Conservation (phyloP, 1,139 yeast genomes). For the Casaregolazyma lundiana region DNA sequence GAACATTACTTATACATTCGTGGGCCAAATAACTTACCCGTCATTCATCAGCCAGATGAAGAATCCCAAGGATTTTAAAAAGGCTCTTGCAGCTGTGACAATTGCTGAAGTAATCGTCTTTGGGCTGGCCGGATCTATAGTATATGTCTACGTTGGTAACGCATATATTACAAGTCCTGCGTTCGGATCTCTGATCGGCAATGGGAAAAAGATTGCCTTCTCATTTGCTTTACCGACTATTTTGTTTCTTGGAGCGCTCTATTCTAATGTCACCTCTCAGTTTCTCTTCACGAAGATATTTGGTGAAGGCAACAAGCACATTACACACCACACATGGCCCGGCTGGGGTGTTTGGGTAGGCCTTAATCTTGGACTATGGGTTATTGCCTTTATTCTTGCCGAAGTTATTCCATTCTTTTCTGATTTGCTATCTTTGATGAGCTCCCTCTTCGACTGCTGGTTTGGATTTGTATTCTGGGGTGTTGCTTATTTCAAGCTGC, state of each 20-base stretch:
- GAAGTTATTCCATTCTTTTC: conserved; percentile 62
- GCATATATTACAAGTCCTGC: conserved; percentile 56
- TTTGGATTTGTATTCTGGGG: conserved; percentile 66
- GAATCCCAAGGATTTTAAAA: conserved; percentile 52
- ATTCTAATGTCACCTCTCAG: conserved; percentile 51
- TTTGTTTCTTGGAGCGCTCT: conserved; percentile 51
- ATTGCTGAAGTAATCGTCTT: conserved; percentile 46
- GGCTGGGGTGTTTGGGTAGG: conserved; percentile 55
- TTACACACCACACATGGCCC: conserved; percentile 43
- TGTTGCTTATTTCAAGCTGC: conserved; percentile 46
- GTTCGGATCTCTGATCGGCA: conserved; percentile 47
- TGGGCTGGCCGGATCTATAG: conserved; percentile 50
- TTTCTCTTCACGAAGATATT: conserved; percentile 47
- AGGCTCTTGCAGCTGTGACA: conserved; percentile 52
- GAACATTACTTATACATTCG: conserved; percentile 59
- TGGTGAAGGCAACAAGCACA: conserved; percentile 40
- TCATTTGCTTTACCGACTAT: conserved; percentile 61
- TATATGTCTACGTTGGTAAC: conserved; percentile 56
- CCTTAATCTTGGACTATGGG: conserved; percentile 45
- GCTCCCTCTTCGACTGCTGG: conserved; percentile 62
- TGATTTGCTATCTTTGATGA: conserved; percentile 54
- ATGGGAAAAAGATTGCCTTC: conserved; percentile 50
- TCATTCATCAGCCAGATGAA: conserved; percentile 59
- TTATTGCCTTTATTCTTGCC: conserved; percentile 53
- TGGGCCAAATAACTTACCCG: conserved; percentile 60